phyloP scores from a whole-genome alignment of 2,329 filamentous ascomycete species.

The Pseudopyrenochaeta lycopersici region DNA sequence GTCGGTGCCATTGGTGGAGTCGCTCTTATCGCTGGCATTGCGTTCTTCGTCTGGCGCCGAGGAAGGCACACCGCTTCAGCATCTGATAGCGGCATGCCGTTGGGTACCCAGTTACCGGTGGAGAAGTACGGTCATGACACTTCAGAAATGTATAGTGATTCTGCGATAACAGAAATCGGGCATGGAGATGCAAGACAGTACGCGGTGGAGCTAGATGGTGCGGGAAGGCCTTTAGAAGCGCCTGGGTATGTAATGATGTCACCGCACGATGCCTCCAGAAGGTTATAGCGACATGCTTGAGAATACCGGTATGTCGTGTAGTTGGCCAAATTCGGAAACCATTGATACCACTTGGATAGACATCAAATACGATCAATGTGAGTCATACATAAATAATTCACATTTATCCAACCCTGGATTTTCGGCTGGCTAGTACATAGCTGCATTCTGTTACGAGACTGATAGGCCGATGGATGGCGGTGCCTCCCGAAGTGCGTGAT shows the following conservation, averaged over 20 bases:
- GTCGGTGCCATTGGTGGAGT: slow-evolving; percentile 4
- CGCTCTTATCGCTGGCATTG: neutral
- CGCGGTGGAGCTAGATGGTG: neutral
- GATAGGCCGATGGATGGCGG: too few relatives aligned
- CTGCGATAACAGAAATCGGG: neutral
- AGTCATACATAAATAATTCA: too few relatives aligned
- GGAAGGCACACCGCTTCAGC: neutral
- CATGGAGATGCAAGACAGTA: neutral
- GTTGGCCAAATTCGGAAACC: neutral
- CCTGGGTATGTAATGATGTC: neutral
- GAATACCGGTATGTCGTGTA: neutral
- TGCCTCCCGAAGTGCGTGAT: too few relatives aligned
- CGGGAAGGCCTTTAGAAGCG: neutral
- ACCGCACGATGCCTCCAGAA: neutral
- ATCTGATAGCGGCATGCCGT: neutral
- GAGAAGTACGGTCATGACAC: slow-evolving; percentile 7
- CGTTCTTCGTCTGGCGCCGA: slow-evolving; percentile 6
- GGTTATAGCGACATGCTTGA: neutral
- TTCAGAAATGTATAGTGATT: neutral
- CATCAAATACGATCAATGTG: neutral
- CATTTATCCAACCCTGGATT: too few relatives aligned
- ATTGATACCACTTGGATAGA: neutral
- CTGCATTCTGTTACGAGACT: too few relatives aligned
- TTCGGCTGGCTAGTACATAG: too few relatives aligned
- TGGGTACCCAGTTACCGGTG: neutral